Evolutionary conservation across 2,329 filamentous ascomycete species (phyloP), one percentile per base, ranked within the genome.

Genomic region (Diaporthe humulicola): DNA sequence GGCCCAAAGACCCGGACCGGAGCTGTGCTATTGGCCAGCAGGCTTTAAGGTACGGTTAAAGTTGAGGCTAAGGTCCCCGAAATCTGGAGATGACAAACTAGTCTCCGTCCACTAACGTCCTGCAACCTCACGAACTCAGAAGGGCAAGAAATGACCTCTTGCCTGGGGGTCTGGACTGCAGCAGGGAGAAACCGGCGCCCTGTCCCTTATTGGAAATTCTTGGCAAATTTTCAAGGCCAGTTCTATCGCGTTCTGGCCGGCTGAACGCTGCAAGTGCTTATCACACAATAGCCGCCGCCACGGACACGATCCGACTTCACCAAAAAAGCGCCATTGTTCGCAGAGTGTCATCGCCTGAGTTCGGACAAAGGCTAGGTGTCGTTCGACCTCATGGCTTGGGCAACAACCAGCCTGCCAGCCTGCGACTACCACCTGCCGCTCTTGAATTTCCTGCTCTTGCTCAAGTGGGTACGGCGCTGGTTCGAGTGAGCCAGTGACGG

Each of bases 241-340:
- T 69, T 48, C 64, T 54, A 69, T 69, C 15, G 48, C 38, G 64
- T 69, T 69, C 64, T 71, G 69, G 54, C 69, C 69, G 38, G 56
- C 64, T 22, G n/a, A 69, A 40, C 12, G 64, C 64, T 69, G 64
- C 69, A 71, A 60, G 54, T 52, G 54, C 69, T 36, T 60, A 45
- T 52, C 69, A 36, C 69, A 36, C 42, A 71, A 48, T 60, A 25
- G 56, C 57, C 70, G 45, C 56, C 69, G 50, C 15, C 15, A 10
- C 38, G 54, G 36, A 28, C 40, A 30, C 64, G 64, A 60, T 71
- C 40, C 40, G 28, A 71, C 54, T 45, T 60, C 54, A 71, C 64
- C 64, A 69, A 52, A 69, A 54, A 54, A 38, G 33, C 56, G 69
- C 42, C 42, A 38, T 45, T 48, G 22, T 33, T 14, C 36, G 10